Conservation (phyloP, 345 rosid species). For the Alliaria petiolata region DNA sequence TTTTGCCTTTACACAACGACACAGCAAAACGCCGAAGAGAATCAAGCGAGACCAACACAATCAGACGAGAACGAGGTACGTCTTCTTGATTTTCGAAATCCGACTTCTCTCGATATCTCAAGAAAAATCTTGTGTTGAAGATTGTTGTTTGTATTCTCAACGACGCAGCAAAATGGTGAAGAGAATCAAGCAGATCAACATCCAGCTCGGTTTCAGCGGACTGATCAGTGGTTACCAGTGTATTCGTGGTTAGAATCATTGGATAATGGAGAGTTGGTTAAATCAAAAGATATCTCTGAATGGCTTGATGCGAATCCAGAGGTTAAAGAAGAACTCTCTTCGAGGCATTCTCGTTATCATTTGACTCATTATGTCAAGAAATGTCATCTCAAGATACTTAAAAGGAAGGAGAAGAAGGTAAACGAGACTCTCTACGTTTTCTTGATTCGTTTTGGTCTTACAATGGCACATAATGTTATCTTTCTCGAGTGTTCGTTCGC, state of each 20-base stretch:
- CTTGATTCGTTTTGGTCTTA: not conserved
- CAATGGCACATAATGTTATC: too few species aligned
- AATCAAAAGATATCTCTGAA: conserved; percentile 78
- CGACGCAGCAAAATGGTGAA: conserved; percentile 32
- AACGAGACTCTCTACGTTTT: not conserved
- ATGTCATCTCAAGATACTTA: conserved; percentile 90
- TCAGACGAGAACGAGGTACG: conserved; percentile 39
- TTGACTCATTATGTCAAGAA: conserved; percentile 94
- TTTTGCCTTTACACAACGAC: too few species aligned
- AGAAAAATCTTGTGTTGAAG: not conserved
- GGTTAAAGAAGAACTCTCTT: conserved; percentile 59
- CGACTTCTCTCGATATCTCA: not conserved
- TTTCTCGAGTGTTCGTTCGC: not conserved
- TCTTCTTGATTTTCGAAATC: not conserved
- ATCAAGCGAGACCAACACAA: conserved; percentile 42
- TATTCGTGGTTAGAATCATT: conserved; percentile 88
- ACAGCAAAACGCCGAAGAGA: conserved; percentile 34
- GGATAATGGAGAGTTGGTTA: conserved; percentile 69
- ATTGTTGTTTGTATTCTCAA: too few species aligned
- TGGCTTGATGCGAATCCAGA: conserved; percentile 73
- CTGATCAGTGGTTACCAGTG: conserved; percentile 86
- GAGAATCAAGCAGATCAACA: conserved; percentile 41
- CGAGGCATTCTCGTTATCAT: conserved; percentile 87
- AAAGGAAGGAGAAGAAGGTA: conserved; percentile 80
- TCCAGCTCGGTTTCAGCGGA: conserved; percentile 83